Base-by-base conservation (phyloP, 306 rosid species). In the Sophora flavescens region DNA sequence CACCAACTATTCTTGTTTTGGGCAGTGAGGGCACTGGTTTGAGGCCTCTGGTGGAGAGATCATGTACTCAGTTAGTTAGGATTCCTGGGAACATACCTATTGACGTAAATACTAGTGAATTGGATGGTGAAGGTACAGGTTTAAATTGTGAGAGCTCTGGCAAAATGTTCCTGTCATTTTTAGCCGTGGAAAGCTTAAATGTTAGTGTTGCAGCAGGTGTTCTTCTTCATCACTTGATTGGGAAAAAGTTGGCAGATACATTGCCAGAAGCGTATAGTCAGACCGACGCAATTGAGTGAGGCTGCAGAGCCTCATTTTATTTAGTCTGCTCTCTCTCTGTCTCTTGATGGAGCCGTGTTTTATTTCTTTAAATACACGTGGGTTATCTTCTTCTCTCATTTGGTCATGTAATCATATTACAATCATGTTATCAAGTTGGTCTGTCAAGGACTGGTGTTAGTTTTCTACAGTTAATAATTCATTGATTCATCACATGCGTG, bases 181-280 rank as follows among this genome's bases (percentile, higher is more conserved):
- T 95, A 83, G 99, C 97, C 1, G 99, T 95, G 86, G 97, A 95
- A 86, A 92, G 97, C 86, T 89, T 95, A 63, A 95, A 95, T 83
- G 99, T 92, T 50, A 91, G 97, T 74, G 99, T 95, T 62, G 99
- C 97, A 60, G 90, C 97, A 36, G 99, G 99, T n/a, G 96, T 92
- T 74, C 91, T 95, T 78, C 84, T 95, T 90, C 99, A 91, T 75
- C 99, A 95, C 82, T 82, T 95, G 35, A 83, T 81, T 51, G 96
- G 97, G 58, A 84, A 79, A 78, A 78, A 58, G n/a, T 76, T 38
- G 47, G 70, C 59, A 72, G 81, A 78, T 56, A 36, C 89, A 74
- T 32, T 47, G 50, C 36, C 61, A 5, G 66, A 26, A 38, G 54
- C 53, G 63, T 74, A 68, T 72, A 66, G 59, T 77, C 74, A 56